These are phyloP conservation scores for Neoboletus subvelutipes DNA, from an alignment of 768 basidiomycete species.

Conservation along the genomic window DNA sequence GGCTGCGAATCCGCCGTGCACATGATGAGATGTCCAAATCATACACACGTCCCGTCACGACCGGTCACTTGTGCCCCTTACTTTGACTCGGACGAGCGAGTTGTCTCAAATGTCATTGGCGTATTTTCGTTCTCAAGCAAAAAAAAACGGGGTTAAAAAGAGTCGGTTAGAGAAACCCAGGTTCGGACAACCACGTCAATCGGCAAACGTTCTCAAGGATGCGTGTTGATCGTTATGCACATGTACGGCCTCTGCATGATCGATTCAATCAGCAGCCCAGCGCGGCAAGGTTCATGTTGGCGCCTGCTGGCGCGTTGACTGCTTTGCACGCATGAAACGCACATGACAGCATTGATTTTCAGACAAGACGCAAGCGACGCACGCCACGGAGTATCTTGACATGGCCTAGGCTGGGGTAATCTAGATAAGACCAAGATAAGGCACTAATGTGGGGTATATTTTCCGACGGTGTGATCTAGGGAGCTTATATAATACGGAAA, in stretches of 20 bases:
- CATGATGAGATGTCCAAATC: slow-evolving; percentile 6
- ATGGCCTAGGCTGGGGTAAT: slow-evolving; percentile 28
- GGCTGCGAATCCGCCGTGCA: slow-evolving; percentile 13
- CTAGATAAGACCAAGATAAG: slow-evolving; percentile 27
- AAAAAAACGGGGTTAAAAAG: not conserved
- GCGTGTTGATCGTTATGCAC: not conserved
- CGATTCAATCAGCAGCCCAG: not conserved
- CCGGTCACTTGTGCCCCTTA: not conserved
- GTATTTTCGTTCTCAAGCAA: not conserved
- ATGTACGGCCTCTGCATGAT: not conserved
- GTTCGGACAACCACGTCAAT: slow-evolving; percentile 4
- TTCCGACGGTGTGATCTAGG: not conserved
- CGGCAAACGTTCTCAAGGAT: not conserved
- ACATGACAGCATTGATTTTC: slow-evolving; percentile 14
- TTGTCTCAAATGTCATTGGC: not conserved
- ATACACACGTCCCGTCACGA: slow-evolving; percentile 3
- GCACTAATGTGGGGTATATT: slow-evolving; percentile 24
- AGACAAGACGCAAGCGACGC: not conserved
- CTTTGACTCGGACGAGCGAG: not conserved
- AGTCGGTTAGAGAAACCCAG: not conserved
- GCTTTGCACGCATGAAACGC: not conserved
- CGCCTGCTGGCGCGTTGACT: not conserved
- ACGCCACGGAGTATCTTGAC: not conserved
- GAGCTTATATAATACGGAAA: slow-evolving; percentile 11
- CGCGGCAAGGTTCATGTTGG: slow-evolving; percentile 4